These are phyloP conservation scores for Picochlorum sp. DNA, from an alignment of 139 green algal species.

Conservation along the genomic window DNA sequence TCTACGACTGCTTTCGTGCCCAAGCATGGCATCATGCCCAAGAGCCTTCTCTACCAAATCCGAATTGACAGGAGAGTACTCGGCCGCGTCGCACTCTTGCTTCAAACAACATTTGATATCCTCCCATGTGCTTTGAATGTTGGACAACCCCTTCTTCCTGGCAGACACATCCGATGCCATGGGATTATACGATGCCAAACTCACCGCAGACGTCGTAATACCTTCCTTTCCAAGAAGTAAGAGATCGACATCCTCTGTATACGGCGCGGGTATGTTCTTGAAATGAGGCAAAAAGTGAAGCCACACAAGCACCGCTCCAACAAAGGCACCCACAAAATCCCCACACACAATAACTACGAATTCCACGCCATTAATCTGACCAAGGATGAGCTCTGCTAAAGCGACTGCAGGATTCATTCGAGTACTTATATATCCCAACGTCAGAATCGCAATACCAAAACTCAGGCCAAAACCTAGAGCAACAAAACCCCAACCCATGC, in stretches of 20 bases:
- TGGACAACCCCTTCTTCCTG: background rate
- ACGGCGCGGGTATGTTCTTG: slow-evolving; percentile 38
- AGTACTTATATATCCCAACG: slow-evolving; percentile 20
- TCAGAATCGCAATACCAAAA: slow-evolving; percentile 22
- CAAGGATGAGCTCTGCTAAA: slow-evolving; percentile 20
- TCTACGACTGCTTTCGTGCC: background rate
- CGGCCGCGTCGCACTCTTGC: background rate
- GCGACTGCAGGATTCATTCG: slow-evolving; percentile 25
- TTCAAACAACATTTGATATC: slow-evolving; percentile 22
- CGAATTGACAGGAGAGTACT: background rate
- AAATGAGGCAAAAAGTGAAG: slow-evolving; percentile 54
- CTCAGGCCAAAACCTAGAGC: slow-evolving; percentile 25
- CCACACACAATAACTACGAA: slow-evolving; percentile 25
- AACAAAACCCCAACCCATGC: slow-evolving; percentile 22
- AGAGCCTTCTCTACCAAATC: slow-evolving; percentile 20
- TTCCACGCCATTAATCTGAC: slow-evolving; percentile 1
- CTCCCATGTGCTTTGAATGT: slow-evolving; percentile 3
- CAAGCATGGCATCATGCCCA: slow-evolving; percentile 6
- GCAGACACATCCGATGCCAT: background rate
- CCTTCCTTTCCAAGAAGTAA: slow-evolving; percentile 37
- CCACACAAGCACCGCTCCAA: slow-evolving; percentile 50
- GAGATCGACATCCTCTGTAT: slow-evolving; percentile 20
- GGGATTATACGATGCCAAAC: slow-evolving; percentile 40
- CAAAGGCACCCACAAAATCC: slow-evolving; percentile 40
- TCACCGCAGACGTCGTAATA: slow-evolving; percentile 16